phyloP scores from a whole-genome alignment of 495 filamentous ascomycete genomes.

The Pyrenula massariospora region DNA sequence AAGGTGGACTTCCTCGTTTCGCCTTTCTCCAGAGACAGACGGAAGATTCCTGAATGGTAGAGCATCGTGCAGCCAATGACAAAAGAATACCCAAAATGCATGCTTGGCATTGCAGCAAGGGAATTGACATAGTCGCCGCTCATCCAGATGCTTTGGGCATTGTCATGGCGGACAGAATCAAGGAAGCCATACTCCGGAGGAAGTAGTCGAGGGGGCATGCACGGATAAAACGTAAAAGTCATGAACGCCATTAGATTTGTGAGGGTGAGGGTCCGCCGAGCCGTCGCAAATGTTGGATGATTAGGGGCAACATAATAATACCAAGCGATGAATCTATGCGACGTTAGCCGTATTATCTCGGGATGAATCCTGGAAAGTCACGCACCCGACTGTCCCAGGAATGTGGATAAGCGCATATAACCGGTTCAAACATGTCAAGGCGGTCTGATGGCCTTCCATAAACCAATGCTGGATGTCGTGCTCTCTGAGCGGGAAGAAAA shows the following conservation, averaged over 20 bases:
- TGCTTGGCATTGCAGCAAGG: conserved; percentile 44
- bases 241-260: conserved; percentile 48
- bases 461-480: conserved; percentile 42
- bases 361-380: conserved; percentile 4
- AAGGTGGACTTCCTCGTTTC: conserved; percentile 17
- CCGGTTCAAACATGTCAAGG: conserved; percentile 39
- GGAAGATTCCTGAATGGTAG: conserved; percentile 28
- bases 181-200: conserved; percentile 50
- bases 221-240: conserved; percentile 48
- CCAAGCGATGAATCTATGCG: conserved; percentile 31
- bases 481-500: conserved; percentile 35
- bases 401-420: conserved; percentile 47
- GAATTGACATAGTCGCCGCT: conserved; percentile 42
- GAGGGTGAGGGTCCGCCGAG: conserved; percentile 44
- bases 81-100: conserved; percentile 48
- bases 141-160: conserved; percentile 47
- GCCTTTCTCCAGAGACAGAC: conserved; percentile 9
- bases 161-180: conserved; percentile 45
- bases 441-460: conserved; percentile 21
- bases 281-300: conserved; percentile 41
- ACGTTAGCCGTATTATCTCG: conserved; percentile 16
- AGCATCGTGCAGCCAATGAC: conserved; percentile 45
- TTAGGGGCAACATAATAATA: conserved; percentile 33
- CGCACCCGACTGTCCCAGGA: conserved; percentile 45
- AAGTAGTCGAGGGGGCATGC: conserved; percentile 49